phyloP scores from a whole-genome alignment of 1,284 basidiomycete genomes.

The Leccinum pachyderme region DNA sequence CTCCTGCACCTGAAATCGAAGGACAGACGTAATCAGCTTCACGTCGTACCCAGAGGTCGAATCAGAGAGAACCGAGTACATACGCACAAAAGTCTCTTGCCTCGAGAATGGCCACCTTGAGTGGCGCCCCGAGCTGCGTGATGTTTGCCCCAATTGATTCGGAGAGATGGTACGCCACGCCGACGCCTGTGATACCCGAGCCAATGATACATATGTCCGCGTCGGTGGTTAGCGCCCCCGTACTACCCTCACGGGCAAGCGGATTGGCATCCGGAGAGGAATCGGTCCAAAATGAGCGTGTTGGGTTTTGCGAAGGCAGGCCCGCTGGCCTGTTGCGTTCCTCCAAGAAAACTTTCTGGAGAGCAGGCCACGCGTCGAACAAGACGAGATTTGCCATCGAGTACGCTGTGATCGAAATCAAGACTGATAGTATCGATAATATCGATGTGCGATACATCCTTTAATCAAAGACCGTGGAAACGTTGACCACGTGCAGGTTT shows the following conservation, averaged over 20 bases:
- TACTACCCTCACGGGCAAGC: slow-evolving; percentile 61
- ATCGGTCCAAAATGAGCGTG: slow-evolving; percentile 68
- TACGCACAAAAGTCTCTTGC: slow-evolving; percentile 76
- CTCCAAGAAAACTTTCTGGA: slow-evolving; percentile 5
- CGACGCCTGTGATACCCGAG: slow-evolving; percentile 74
- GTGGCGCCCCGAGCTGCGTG: slow-evolving; percentile 17
- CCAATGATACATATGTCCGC: slow-evolving; percentile 77
- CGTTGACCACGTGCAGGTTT: no score
- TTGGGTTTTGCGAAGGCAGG: slow-evolving; percentile 59
- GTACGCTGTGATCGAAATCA: slow-evolving; percentile 1
- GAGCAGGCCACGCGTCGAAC: slow-evolving; percentile 1
- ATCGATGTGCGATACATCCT: background rate
- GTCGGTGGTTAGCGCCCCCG: slow-evolving; percentile 50
- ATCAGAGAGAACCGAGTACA: slow-evolving; percentile 2
- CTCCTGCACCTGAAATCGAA: slow-evolving; percentile 66
- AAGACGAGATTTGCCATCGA: slow-evolving; percentile 9
- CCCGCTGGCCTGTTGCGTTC: slow-evolving; percentile 14
- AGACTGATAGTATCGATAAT: background rate
- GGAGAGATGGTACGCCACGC: slow-evolving; percentile 67
- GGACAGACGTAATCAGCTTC: background rate
- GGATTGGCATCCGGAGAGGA: slow-evolving; percentile 57
- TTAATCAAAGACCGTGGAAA: background rate
- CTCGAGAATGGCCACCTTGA: slow-evolving; percentile 63
- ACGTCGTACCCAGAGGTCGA: background rate
- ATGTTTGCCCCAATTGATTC: slow-evolving; percentile 31